Base-by-base conservation (phyloP, 768 basidiomycete genomes). In the Paxillus involutus region DNA sequence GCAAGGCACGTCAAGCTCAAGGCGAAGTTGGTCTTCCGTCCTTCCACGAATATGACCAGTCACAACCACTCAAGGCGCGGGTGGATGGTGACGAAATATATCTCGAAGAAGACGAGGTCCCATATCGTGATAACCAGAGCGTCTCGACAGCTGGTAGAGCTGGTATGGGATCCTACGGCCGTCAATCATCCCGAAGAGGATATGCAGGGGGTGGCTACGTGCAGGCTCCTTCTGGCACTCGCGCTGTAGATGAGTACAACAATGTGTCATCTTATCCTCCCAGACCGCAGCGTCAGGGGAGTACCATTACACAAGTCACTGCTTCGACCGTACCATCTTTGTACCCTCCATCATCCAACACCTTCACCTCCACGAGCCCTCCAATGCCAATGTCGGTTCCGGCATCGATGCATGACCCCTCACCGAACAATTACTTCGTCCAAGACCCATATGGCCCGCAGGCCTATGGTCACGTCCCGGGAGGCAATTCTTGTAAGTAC, bases 241-340 rank as follows among this genome's bases (percentile, higher is more conserved):
- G 88, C 41, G 82, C 91, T 5, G 76, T 91, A 6, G 90, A 92
- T 62, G 87, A 88, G 19, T 91, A 89, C 56, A 88, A 91, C 63
- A 71, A 77, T 32, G 52, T 74, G 19, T 63, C 75, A 16, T 74
- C 81, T 17, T 77, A 79, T 52, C 72, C 83, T 17, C 78, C 80
- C 32, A 58, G 56, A 44, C 74, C 77, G 3, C 73, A 69, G 33
- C 73, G 75, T 36, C 75, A 75, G 51, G 71, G 59, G 33, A 80
- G 73, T 56, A 66, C 57, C 42, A 70, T 66, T 52, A 75, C 73
- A 9, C 74, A 75, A 59, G 65, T 66, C 44, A 71, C 78, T 7
- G 74, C 80, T 5, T 68, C 61, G 11, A 72, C 69, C 7, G 77
- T 78, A 60, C 71, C 76, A 0, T 72, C 76, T 11, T 42, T 62